Percentiles rank a stretch among this genome's conserved stretches.
Conservation (phyloP, 2,329 filamentous ascomycete species). For the Trichoderma sp. region DNA sequence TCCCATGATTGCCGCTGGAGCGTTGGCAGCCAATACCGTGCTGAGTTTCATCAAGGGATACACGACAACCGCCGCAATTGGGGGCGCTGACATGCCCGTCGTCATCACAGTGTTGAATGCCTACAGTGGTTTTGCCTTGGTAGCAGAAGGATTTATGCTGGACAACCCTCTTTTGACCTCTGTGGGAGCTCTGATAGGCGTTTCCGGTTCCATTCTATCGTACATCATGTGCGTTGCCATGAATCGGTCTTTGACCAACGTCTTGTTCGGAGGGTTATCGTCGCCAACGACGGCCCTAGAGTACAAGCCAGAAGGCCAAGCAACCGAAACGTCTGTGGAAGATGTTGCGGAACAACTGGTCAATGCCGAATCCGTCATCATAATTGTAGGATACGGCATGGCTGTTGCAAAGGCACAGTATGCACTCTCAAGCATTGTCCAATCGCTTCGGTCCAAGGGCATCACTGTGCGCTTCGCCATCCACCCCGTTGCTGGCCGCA, state of each 20-base stretch:
- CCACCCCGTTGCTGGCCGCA: constrained; percentile 85
- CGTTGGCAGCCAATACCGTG: constrained; percentile 72
- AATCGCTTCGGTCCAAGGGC: constrained; percentile 70
- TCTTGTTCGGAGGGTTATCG: constrained; percentile 74
- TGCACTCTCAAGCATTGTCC: constrained; percentile 80
- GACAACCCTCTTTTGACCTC: constrained; percentile 83
- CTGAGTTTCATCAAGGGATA: constrained; percentile 85
- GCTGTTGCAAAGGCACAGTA: constrained; percentile 93
- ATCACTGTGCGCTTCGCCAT: constrained; percentile 87
- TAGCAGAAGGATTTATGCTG: constrained; percentile 90
- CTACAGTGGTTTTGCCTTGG: constrained; percentile 86
- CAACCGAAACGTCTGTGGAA: constrained; percentile 77
- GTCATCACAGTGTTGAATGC: constrained; percentile 90
- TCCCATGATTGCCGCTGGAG: constrained; percentile 75
- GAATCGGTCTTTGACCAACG: constrained; percentile 88
- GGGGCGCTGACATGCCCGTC: constrained; percentile 92
- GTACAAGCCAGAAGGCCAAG: constrained; percentile 76
- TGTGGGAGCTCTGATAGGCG: constrained; percentile 83
- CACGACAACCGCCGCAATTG: constrained; percentile 85
- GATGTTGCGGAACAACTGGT: constrained; percentile 76
- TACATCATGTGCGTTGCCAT: constrained; percentile 88
- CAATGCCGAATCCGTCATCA: constrained; percentile 81
- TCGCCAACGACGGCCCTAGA: constrained; percentile 59
- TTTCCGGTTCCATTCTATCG: constrained; percentile 84
- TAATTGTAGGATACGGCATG: constrained; percentile 92